Evolutionary conservation across 176 grass and related monocot genomes (phyloP), one percentile per base, ranked within the genome.

Genomic region (Oryza glumipatula): DNA sequence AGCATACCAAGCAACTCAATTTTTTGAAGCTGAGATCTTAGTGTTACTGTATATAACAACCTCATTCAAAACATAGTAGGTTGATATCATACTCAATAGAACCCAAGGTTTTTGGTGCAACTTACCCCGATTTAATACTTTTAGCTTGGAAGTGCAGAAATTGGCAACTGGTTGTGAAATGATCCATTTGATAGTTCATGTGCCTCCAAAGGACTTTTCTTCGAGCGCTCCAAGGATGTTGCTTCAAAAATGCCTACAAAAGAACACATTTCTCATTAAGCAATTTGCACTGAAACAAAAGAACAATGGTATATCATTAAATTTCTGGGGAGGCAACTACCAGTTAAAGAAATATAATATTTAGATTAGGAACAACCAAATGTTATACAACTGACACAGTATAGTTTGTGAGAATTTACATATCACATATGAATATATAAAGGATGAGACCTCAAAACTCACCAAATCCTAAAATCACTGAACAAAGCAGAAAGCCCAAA

Each of bases 211-310:
- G 91, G 89, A 35, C 82, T 88, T 91, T 81, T 99, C 79, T 89
- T 92, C 66, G 89, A 91, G 61, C 84, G 89, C 13, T 94, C 96
- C 51, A 99, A 66, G 48, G 94, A 96, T 7, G 96, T 99, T 86
- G 94, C 88, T 92, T 96, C 88, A 82, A 91, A 96, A 91, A 96
- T 99, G 84, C 96, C 96, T 99, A 83, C 15, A 86, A 80, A 70
- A 54, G 44, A 15, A 73, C 56, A 61, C 14, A 83, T 47, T 48
- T 51, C 19, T 65, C 26, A 89, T 70, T 58, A 58, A 6, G 54
- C 54, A 21, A 21, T 58, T 58, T 21, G 22, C 21, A 60, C 58
- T 70, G 51, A 85, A 81, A 39, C 32, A 88, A 67, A 16, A 81
- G 4, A 89, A 70, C 9, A 33, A 60, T 41, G 26, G 54, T 52